Base-by-base conservation (phyloP, 176 grass and related monocot genomes). In the Bolboschoenus planiculmis region DNA sequence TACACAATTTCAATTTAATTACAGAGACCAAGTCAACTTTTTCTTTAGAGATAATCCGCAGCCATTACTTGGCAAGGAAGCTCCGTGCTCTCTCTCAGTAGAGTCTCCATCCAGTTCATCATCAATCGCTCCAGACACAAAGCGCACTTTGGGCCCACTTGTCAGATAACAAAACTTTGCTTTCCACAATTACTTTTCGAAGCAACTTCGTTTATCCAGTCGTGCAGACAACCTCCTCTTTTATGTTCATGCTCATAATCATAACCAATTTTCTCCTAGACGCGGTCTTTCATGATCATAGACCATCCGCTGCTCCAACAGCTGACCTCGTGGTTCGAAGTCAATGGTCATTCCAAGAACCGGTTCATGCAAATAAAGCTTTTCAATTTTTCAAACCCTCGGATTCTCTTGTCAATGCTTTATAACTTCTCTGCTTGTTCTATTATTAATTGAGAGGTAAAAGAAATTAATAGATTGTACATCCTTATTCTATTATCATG, bases 401-500 rank as follows among this genome's bases (percentile, higher is more conserved):
- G 78, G 21, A 23, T 27, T 61, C 55, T 27, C 13, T 61, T 10
- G 3, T 62, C 27, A 14, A 11, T 62, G 1, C 24, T 60, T 10
- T 14, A 27, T 62, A 62, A 13, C 59, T 27, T 43, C 40, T 74
- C 1, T 43, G 21, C 42, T 42, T 74, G 4, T 15, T n/a, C n/a
- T n/a, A n/a, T n/a, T n/a, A n/a, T n/a, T n/a, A 9, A 14, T 31
- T 18, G 7, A 53, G 50, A 53, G 50, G 50, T 0, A 53, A 15
- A 16, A 10, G 18, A 16, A 53, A 16, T 53, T 53, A 53, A 16
- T 53, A 60, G 47, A 78, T 78, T 40, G 30, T 54, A 30, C 6
- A 29, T 42, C 54, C 36, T 60, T 63, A 30, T 46, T 60, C 53
- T 39, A 39, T 58, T n/a, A 26, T 66, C 63, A 92, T 92, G 88